Percentiles rank a stretch among this genome's conserved stretches.
Evolutionary conservation across 129 eudicot genomes (phyloP).

Genomic region (Flaveria trinervia): DNA sequence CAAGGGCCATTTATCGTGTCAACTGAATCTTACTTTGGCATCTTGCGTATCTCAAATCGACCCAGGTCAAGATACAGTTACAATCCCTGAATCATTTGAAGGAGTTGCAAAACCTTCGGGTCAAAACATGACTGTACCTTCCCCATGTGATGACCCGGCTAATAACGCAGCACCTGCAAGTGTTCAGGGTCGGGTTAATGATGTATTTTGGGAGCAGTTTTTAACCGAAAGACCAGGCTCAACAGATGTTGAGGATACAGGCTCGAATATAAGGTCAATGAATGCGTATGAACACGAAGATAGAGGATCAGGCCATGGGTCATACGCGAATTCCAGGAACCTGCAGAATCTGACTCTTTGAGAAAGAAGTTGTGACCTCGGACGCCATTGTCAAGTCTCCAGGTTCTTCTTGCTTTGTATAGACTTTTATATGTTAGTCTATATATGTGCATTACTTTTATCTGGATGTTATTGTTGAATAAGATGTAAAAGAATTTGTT

Average conservation of each 20-base stretch:
- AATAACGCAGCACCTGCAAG: constrained; percentile 40
- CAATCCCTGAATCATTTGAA: constrained; percentile 35
- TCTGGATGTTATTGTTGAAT: constrained; percentile 10
- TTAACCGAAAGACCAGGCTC: constrained; percentile 89
- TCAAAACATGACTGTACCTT: constrained; percentile 35
- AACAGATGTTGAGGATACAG: constrained; percentile 69
- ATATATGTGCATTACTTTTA: constrained; percentile 9
- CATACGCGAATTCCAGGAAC: constrained; percentile 46
- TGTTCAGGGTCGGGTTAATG: constrained; percentile 62
- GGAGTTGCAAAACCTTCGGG: constrained; percentile 28
- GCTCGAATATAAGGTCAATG: constrained; percentile 52
- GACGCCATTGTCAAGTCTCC: neutral
- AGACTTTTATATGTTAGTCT: constrained; percentile 21
- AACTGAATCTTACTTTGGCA: constrained; percentile 75
- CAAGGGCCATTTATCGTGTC: constrained; percentile 65
- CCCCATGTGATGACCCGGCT: constrained; percentile 33
- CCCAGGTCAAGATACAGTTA: constrained; percentile 41
- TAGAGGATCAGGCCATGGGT: constrained; percentile 42
- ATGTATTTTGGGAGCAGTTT: constrained; percentile 94
- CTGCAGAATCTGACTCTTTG: constrained; percentile 65
- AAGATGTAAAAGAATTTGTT: constrained; percentile 15
- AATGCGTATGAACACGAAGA: constrained; percentile 59
- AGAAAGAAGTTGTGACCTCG: neutral
- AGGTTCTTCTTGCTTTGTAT: constrained; percentile 11
- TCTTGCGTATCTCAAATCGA: constrained; percentile 55